Conservation (phyloP, 441 rosid species). For the Euphorbia celastroides region DNA sequence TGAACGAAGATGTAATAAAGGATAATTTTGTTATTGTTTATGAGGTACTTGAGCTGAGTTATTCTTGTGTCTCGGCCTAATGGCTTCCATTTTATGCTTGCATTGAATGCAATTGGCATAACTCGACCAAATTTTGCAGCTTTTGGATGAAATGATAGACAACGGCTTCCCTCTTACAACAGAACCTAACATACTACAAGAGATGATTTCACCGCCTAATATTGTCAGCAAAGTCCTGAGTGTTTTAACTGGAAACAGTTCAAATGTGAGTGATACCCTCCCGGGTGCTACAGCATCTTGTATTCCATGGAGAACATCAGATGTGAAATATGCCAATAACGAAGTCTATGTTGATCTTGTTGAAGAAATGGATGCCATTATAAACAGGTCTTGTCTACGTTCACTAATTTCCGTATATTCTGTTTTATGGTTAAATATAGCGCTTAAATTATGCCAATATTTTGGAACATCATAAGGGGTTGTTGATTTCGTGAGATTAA, state of each 20-base stretch:
- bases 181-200: slow-evolving; percentile 81
- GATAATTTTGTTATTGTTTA: slow-evolving; percentile 95
- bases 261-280: slow-evolving; percentile 75
- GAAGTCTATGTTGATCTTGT: slow-evolving; percentile 91
- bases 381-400: slow-evolving; percentile 51
- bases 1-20: slow-evolving; percentile 86
- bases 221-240: slow-evolving; percentile 86
- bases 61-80: background rate
- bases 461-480: background rate
- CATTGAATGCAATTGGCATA: slow-evolving; percentile 14
- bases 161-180: slow-evolving; percentile 98
- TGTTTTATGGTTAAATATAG: slow-evolving; percentile 7
- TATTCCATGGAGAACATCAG: slow-evolving; percentile 92
- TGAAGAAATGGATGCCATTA: slow-evolving; percentile 88
- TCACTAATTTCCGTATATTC: background rate
- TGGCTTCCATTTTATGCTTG: slow-evolving; percentile 4
- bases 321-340: slow-evolving; percentile 74
- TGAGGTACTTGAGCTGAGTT: slow-evolving; percentile 47
- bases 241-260: slow-evolving; percentile 86
- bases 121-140: slow-evolving; percentile 45
- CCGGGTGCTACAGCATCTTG: slow-evolving; percentile 85
- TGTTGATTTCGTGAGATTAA: background rate
- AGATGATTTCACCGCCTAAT: slow-evolving; percentile 95
- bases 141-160: slow-evolving; percentile 97
- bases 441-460: slow-evolving; percentile 1